Evolutionary conservation across 129 eudicot genomes (phyloP), one percentile per base, ranked within the genome.

Genomic region (Heracleum sosnowskyi): DNA sequence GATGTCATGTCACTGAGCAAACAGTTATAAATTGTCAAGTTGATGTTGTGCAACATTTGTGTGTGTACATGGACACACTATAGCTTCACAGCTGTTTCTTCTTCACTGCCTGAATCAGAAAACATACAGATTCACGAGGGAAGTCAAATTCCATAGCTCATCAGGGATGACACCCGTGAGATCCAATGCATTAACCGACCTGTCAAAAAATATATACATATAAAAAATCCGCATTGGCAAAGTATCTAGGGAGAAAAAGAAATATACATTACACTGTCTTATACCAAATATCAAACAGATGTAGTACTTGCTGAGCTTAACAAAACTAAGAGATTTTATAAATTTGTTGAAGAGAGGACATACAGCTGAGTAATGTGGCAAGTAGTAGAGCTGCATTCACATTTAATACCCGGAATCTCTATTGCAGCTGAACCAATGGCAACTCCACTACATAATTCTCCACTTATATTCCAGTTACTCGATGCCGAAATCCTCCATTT

Each of bases 141-240:
- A 87, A 70, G 80, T 84, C 83, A 93, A 79, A 79, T 79, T 87
- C 93, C 93, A 93, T 13, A 93, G 93, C 87, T 89, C 93, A 36
- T 85, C 85, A 0, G 91, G 91, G n/a, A 87, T 71, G 45, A 28
- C 82, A 6, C 91, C 89, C 24, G 62, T 71, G 26, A 81, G 87
- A 34, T 90, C 84, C 79, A 80, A 1, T 57, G 86, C 83, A 82
- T 80, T 86, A 66, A 90, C 90, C 82, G 80, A 86, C 85, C 96
- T 92, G 90, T 57, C 55, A 39, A 70, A 13, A 60, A 47, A 7
- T 11, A 0, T 5, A 35, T 2, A n/a, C n/a, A n/a, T n/a, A n/a
- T 18, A 16, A 18, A 57, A 2, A 4, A 40, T 40, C 63, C n/a
- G 1, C 28, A 55, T 55, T 55, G 6, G 17, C 28, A 55, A 55